Percentiles rank a stretch among this genome's conserved stretches.
phyloP scores from a whole-genome alignment of 2,329 filamentous ascomycete genomes.

The Neocucurbitaria cava region DNA sequence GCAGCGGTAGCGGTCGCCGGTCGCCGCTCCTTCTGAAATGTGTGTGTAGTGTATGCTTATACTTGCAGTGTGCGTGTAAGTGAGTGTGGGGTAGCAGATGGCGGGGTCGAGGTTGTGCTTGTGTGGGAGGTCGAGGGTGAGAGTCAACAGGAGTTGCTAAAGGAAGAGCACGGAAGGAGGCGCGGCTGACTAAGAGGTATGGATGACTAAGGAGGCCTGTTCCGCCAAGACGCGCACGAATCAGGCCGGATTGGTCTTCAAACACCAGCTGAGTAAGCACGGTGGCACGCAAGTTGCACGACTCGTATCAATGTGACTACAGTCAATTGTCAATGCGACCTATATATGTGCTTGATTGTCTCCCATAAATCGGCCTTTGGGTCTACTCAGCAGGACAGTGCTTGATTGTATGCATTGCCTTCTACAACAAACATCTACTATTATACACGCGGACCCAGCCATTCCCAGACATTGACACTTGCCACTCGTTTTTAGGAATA shows the following conservation, averaged over 20 bases:
- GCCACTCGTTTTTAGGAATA: background rate
- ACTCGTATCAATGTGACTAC: background rate
- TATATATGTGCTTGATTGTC: background rate
- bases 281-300: too few relatives aligned
- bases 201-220: constrained; percentile 2
- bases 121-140: background rate
- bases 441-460: background rate
- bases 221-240: constrained; percentile 1
- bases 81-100: too few relatives aligned
- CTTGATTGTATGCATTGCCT: background rate
- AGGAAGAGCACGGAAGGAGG: constrained; percentile 8
- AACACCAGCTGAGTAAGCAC: too few relatives aligned
- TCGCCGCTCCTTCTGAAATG: constrained; percentile 1
- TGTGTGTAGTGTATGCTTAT: background rate
- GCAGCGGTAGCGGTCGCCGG: background rate
- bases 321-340: background rate
- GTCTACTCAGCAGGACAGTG: too few relatives aligned
- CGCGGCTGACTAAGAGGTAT: constrained; percentile 2
- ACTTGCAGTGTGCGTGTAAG: background rate
- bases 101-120: background rate
- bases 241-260: background rate
- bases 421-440: background rate
- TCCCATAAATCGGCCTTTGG: background rate
- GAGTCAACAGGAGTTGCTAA: background rate
- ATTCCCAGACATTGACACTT: background rate